phyloP scores from a whole-genome alignment of 768 basidiomycete genomes.

The Coprinopsis sp. region DNA sequence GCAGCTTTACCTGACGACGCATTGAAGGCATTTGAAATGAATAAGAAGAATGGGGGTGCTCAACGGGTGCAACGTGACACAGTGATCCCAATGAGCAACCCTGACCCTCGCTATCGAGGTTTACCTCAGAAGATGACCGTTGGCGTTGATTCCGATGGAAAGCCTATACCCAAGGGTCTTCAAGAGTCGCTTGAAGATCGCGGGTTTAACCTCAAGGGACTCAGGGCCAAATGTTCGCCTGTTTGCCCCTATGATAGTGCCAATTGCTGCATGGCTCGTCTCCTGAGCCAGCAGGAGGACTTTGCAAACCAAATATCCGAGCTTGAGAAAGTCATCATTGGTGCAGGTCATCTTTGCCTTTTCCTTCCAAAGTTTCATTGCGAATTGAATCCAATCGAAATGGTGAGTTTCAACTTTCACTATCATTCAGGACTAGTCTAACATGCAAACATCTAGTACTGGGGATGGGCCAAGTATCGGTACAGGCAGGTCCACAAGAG shows the following conservation, averaged over 20 bases:
- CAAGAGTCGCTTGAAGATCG: slow-evolving; percentile 31
- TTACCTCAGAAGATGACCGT: slow-evolving; percentile 32
- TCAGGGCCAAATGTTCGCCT: slow-evolving; percentile 32
- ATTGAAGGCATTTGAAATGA: slow-evolving; percentile 40
- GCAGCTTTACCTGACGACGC: slow-evolving; percentile 31
- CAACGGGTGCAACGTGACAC: slow-evolving; percentile 31
- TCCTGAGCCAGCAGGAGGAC: slow-evolving; percentile 37
- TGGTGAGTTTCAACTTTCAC: too few species aligned
- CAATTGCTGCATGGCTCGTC: slow-evolving; percentile 30
- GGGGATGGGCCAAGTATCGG: slow-evolving; percentile 34
- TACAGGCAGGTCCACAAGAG: slow-evolving; percentile 26
- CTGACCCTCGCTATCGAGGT: slow-evolving; percentile 20
- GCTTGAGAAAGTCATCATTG: slow-evolving; percentile 27
- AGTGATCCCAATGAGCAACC: slow-evolving; percentile 34
- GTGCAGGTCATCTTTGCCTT: too few species aligned
- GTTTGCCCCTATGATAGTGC: slow-evolving; percentile 31
- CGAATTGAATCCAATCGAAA: too few species aligned
- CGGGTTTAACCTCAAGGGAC: slow-evolving; percentile 30
- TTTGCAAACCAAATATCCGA: slow-evolving; percentile 32
- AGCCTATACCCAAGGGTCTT: slow-evolving; percentile 28
- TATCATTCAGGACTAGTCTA: too few species aligned
- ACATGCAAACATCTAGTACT: too few species aligned
- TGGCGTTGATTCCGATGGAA: slow-evolving; percentile 15
- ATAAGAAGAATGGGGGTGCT: slow-evolving; percentile 35
- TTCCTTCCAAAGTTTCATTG: too few species aligned